Evolutionary conservation across 1,284 basidiomycete genomes (phyloP).

Genomic region (Blastosporella zonata): DNA sequence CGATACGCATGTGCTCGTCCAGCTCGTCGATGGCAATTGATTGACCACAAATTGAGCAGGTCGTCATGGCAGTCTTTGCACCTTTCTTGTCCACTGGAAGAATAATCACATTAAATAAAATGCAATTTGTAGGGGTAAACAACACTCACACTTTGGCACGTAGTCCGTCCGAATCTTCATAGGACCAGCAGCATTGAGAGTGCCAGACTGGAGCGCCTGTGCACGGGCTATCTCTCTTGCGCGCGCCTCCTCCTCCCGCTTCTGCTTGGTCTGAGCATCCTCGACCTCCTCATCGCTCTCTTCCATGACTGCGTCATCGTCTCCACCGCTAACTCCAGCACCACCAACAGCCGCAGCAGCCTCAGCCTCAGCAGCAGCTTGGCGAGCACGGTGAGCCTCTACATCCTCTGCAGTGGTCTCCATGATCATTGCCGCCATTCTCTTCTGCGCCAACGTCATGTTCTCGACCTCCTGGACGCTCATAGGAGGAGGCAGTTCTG

Average conservation of each 20-base stretch:
- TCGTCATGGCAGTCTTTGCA: conserved; percentile 70
- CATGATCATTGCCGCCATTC: conserved; percentile 98
- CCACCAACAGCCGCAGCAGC: conserved; percentile 68
- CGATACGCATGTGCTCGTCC: conserved; percentile 97
- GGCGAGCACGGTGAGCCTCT: conserved; percentile 73
- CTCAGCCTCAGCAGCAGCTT: conserved; percentile 77
- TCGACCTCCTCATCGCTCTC: conserved; percentile 77
- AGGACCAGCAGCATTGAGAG: conserved; percentile 73
- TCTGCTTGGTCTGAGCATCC: conserved; percentile 59
- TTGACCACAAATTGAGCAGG: conserved; percentile 92
- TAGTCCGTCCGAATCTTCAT: conserved; percentile 99
- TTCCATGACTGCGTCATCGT: conserved; percentile 70
- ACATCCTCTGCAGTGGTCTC: conserved; percentile 86
- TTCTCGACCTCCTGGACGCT: conserved; percentile 92
- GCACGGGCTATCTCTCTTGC: conserved; percentile 76
- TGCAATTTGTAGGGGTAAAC: conserved; percentile 10
- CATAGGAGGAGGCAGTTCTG: conserved; percentile 94
- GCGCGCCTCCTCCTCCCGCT: conserved; percentile 75
- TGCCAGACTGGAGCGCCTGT: conserved; percentile 72
- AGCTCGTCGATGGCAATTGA: conserved; percentile 93
- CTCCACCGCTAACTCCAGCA: conserved; percentile 45
- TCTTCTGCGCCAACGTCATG: conserved; percentile 96
- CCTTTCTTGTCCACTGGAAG: conserved; percentile 65
- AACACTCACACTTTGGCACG: conserved; percentile 80
- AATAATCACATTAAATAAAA: conserved; percentile 7